Percentiles rank a stretch among this genome's conserved stretches.
phyloP scores from a whole-genome alignment of 1,284 basidiomycete genomes.

The Peniophora sp. region DNA sequence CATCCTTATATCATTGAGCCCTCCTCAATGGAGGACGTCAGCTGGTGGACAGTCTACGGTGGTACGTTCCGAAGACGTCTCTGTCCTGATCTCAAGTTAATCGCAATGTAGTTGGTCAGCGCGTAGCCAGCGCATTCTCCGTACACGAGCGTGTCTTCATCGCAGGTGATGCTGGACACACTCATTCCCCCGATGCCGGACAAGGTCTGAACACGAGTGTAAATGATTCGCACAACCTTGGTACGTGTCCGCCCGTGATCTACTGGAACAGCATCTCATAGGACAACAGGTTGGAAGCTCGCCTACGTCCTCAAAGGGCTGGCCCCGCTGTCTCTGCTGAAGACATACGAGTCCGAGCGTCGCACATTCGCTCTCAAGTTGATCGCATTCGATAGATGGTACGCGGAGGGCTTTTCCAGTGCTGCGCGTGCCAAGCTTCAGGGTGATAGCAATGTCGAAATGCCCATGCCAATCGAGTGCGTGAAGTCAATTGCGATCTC shows the following conservation, averaged over 20 bases:
- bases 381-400: conserved; percentile 74
- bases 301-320: conserved; percentile 65
- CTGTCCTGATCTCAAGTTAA: not conserved
- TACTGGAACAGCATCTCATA: not conserved
- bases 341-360: conserved; percentile 74
- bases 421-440: conserved; percentile 53
- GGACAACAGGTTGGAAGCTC: conserved; percentile 66
- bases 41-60: conserved; percentile 80
- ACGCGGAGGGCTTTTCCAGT: conserved; percentile 64
- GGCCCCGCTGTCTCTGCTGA: conserved; percentile 56
- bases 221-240: conserved; percentile 76
- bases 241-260: conserved; percentile 23
- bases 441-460: conserved; percentile 54
- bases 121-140: conserved; percentile 65
- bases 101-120: conserved; percentile 50
- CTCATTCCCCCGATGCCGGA: conserved; percentile 70
- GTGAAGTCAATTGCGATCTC: conserved; percentile 49
- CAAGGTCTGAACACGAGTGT: conserved; percentile 70
- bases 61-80: conserved; percentile 21
- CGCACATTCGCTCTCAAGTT: conserved; percentile 72
- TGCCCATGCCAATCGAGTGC: conserved; percentile 74
- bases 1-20: conserved; percentile 55
- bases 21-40: conserved; percentile 40
- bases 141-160: conserved; percentile 70
- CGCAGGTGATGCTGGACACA: conserved; percentile 77